Evolutionary conservation across 352 stramenopile species (phyloP).

Genomic region (Pythium grandisporangium): DNA sequence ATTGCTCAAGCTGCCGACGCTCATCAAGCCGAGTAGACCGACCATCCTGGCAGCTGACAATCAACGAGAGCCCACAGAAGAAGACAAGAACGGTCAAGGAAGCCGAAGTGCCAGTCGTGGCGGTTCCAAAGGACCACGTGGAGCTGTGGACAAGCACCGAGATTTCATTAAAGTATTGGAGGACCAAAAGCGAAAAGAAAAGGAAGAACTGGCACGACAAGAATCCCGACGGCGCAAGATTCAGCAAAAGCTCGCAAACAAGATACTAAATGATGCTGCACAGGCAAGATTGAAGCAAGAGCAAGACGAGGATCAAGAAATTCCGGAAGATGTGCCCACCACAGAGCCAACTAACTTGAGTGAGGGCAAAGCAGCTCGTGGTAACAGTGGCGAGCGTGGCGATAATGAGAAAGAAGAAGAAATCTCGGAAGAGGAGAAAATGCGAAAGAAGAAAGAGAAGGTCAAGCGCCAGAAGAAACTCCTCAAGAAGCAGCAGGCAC

Average conservation of each 20-base stretch:
- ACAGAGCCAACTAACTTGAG: too few species aligned
- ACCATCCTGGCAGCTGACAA: too few species aligned
- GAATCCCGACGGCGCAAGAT: constrained; percentile 44
- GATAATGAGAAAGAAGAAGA: constrained; percentile 8
- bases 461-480: constrained; percentile 14
- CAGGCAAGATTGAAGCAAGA: too few species aligned
- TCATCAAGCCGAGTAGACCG: constrained; percentile 5
- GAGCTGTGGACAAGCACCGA: constrained; percentile 37
- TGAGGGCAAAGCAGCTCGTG: too few species aligned
- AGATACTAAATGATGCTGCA: constrained; percentile 38
- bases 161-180: constrained; percentile 65
- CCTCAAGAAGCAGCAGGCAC: constrained; percentile 45
- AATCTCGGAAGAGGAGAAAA: constrained; percentile 8
- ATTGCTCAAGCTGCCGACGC: constrained; percentile 11
- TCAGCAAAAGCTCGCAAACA: constrained; percentile 45
- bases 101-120: not conserved
- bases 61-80: not conserved
- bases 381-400: constrained; percentile 23
- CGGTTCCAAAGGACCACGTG: not conserved
- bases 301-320: too few species aligned
- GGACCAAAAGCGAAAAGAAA: constrained; percentile 63
- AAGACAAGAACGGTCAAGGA: constrained; percentile 3
- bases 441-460: constrained; percentile 31
- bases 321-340: too few species aligned
- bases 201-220: constrained; percentile 30